These are phyloP conservation scores for Batrachochytrium dendrobatidis DNA, from an alignment of 371 early-diverging fungal genomes.

Conservation along the genomic window DNA sequence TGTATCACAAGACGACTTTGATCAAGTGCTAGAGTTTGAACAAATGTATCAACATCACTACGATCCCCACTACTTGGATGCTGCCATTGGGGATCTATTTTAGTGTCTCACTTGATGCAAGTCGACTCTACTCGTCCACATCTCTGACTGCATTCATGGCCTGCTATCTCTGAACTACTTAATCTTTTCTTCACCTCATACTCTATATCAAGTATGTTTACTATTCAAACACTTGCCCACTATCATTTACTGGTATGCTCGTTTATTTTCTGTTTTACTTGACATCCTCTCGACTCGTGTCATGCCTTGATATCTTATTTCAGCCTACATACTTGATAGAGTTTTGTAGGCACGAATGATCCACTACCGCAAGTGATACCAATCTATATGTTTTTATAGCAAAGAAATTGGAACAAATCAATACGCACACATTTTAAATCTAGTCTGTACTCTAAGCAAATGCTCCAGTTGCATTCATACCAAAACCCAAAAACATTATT, in stretches of 20 bases:
- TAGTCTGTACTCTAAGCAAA: no score
- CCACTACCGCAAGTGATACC: neutral
- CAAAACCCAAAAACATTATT: no score
- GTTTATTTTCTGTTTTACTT: no score
- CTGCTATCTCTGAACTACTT: no score
- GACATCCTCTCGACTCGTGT: neutral
- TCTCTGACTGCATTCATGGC: no score
- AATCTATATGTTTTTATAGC: neutral
- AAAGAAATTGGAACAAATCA: neutral
- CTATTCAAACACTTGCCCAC: no score
- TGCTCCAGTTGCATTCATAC: no score
- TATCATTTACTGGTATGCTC: no score
- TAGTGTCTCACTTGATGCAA: no score
- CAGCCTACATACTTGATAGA: neutral
- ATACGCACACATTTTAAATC: neutral
- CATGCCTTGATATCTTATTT: neutral
- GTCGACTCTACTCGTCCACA: no score
- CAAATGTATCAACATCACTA: neutral
- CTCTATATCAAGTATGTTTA: no score
- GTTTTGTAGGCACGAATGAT: neutral
- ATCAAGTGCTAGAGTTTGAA: neutral
- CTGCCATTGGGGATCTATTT: conserved; percentile 1
- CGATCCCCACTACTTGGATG: neutral
- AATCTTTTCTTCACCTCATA: no score
- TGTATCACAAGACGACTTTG: neutral